phyloP scores from a whole-genome alignment of 805 yeast species.

The Priceomyces haplophilus region DNA sequence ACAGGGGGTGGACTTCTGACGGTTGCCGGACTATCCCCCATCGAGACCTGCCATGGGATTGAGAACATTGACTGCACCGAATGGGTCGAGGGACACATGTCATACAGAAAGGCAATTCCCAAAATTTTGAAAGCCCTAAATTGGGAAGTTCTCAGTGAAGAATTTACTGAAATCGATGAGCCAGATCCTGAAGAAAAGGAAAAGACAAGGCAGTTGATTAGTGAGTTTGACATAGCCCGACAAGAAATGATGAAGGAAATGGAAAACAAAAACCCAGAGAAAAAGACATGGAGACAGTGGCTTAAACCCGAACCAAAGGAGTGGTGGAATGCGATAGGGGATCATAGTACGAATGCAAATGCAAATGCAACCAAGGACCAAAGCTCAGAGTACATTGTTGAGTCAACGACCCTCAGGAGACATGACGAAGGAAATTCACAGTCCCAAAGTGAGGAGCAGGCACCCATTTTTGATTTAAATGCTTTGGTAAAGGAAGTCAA shows the following conservation, averaged over 20 bases:
- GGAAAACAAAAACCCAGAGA: slow-evolving; percentile 23
- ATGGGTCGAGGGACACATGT: slow-evolving; percentile 91
- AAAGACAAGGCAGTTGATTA: slow-evolving; percentile 74
- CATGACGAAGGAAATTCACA: slow-evolving; percentile 10
- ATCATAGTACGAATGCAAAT: slow-evolving; percentile 11
- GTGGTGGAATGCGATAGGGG: slow-evolving; percentile 52
- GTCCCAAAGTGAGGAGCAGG: not conserved
- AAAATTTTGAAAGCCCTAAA: slow-evolving; percentile 63
- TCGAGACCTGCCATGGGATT: slow-evolving; percentile 58
- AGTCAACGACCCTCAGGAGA: not conserved
- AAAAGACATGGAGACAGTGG: slow-evolving; percentile 49
- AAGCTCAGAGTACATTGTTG: slow-evolving; percentile 5
- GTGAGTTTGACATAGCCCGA: slow-evolving; percentile 84
- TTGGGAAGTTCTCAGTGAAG: slow-evolving; percentile 83
- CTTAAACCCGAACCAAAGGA: slow-evolving; percentile 47
- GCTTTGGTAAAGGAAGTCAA: slow-evolving; percentile 44
- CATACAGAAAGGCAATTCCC: slow-evolving; percentile 94
- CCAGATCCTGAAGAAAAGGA: slow-evolving; percentile 87
- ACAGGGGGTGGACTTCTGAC: slow-evolving; percentile 90
- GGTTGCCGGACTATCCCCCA: slow-evolving; percentile 86
- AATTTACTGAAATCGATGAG: slow-evolving; percentile 92
- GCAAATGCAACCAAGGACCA: slow-evolving; percentile 16
- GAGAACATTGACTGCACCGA: slow-evolving; percentile 89
- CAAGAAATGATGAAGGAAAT: slow-evolving; percentile 52
- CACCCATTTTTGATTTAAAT: slow-evolving; percentile 43